Percentiles rank a stretch among this genome's conserved stretches.
These are phyloP conservation scores for Aspergillus wentii DNA, from an alignment of 495 filamentous ascomycete genomes.

Conservation along the genomic window DNA sequence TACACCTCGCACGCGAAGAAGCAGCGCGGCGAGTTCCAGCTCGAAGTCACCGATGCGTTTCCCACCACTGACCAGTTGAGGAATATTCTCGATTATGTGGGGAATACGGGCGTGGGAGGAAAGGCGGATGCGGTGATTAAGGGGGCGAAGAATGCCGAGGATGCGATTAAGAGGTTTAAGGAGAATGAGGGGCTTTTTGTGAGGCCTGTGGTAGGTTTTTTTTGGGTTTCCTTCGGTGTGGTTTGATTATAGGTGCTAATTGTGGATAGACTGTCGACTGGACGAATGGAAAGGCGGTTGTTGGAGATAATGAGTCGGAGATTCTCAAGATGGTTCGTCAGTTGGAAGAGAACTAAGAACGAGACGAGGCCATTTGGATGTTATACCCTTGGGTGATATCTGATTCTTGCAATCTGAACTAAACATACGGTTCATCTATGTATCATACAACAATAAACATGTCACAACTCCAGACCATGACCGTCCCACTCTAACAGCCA, in stretches of 20 bases:
- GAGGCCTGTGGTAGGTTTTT: conserved; percentile 62
- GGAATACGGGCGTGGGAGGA: conserved; percentile 6
- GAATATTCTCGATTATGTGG: conserved; percentile 83
- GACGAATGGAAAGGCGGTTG: conserved; percentile 78
- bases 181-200: conserved; percentile 55
- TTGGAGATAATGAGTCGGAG: conserved; percentile 74
- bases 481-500: conserved; percentile 1
- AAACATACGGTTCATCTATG: conserved; percentile 17
- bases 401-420: too few species aligned
- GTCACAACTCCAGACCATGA: conserved; percentile 14
- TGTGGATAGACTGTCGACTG: conserved; percentile 77
- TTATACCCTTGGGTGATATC: too few species aligned
- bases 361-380: too few species aligned
- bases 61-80: conserved; percentile 82
- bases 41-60: conserved; percentile 74
- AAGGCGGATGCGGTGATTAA: conserved; percentile 43
- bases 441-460: conserved; percentile 18
- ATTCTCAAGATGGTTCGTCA: conserved; percentile 73
- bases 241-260: conserved; percentile 10
- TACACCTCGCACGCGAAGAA: conserved; percentile 50
- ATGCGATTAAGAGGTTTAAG: conserved; percentile 73
- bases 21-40: conserved; percentile 67
- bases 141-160: conserved; percentile 63
- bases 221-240: neutral
- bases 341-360: conserved; percentile 14